These are phyloP conservation scores for Filobasidium uniguttulatum DNA, from an alignment of 1,284 basidiomycete genomes.

Conservation along the genomic window DNA sequence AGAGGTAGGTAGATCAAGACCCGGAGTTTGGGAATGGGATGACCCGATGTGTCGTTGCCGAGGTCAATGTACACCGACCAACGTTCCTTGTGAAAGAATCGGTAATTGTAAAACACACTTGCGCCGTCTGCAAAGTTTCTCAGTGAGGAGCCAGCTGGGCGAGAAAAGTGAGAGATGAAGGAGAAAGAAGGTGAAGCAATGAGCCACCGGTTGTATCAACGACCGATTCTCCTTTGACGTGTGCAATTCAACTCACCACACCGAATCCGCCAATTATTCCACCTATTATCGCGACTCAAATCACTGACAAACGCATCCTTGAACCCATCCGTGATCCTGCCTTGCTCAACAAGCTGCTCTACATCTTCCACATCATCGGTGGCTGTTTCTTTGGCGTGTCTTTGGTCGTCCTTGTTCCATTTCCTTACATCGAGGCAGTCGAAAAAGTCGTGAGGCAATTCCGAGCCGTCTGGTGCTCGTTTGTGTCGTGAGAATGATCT, in stretches of 20 bases:
- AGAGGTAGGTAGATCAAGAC: conserved; percentile 10
- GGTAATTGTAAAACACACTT: conserved; percentile 11
- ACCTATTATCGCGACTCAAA: conserved; percentile 7
- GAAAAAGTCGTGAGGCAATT: no score
- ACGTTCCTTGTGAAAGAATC: conserved; percentile 8
- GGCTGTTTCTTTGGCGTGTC: no score
- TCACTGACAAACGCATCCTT: no score
- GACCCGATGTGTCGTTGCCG: conserved; percentile 4
- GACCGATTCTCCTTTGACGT: background rate
- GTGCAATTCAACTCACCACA: background rate
- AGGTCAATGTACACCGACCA: conserved; percentile 10
- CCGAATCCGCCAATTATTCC: conserved; percentile 9
- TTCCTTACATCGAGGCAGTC: no score
- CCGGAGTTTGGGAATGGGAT: conserved; percentile 9
- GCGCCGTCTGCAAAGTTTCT: conserved; percentile 10
- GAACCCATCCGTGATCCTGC: no score
- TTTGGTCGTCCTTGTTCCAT: no score
- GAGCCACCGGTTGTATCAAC: background rate
- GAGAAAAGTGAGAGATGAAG: background rate
- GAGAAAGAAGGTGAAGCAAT: conserved; percentile 12
- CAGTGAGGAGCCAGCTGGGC: conserved; percentile 7
- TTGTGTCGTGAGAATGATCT: no score
- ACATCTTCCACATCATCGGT: no score
- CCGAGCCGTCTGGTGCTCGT: no score
- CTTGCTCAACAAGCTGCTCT: no score